Percentiles rank a stretch among this genome's conserved stretches.
Conservation (phyloP, 2,329 filamentous ascomycete genomes). For the Diplocarpon rosae region DNA sequence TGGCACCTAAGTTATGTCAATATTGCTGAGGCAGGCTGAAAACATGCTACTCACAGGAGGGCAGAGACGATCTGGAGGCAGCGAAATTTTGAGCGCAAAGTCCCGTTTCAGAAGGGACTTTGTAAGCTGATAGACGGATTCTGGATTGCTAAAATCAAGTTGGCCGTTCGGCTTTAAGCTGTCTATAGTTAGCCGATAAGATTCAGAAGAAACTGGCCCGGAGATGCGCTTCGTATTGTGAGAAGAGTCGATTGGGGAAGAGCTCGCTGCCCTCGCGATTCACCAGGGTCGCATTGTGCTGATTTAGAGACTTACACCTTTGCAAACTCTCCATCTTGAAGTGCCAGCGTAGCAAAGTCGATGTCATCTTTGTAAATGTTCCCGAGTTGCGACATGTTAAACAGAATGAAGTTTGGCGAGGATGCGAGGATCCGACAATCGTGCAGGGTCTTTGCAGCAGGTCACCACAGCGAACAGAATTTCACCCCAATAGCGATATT, state of each 20-base stretch:
- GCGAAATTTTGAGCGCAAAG: slow-evolving; percentile 58
- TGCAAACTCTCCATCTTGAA: slow-evolving; percentile 47
- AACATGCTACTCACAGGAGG: slow-evolving; percentile 50
- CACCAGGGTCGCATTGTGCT: too few species aligned
- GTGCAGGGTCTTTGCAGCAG: too few species aligned
- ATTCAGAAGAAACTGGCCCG: too few species aligned
- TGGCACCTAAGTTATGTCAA: slow-evolving; percentile 33
- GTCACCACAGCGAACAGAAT: too few species aligned
- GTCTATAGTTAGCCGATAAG: not conserved
- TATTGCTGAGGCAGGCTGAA: not conserved
- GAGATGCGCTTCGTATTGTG: too few species aligned
- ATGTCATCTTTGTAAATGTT: slow-evolving; percentile 46
- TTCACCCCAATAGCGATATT: too few species aligned
- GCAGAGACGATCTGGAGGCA: slow-evolving; percentile 73
- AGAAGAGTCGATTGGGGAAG: too few species aligned
- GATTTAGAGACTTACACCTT: slow-evolving; percentile 34
- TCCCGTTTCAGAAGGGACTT: slow-evolving; percentile 65
- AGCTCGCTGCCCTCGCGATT: too few species aligned
- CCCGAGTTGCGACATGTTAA: slow-evolving; percentile 22
- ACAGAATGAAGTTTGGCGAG: not conserved
- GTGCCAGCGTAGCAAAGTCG: slow-evolving; percentile 51
- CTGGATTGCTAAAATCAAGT: slow-evolving; percentile 72
- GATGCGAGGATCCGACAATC: too few species aligned
- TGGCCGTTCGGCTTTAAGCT: slow-evolving; percentile 44
- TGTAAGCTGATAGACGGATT: slow-evolving; percentile 68